Evolutionary conservation across 2,329 filamentous ascomycete genomes (phyloP).

Genomic region (Epichloe uncinata): DNA sequence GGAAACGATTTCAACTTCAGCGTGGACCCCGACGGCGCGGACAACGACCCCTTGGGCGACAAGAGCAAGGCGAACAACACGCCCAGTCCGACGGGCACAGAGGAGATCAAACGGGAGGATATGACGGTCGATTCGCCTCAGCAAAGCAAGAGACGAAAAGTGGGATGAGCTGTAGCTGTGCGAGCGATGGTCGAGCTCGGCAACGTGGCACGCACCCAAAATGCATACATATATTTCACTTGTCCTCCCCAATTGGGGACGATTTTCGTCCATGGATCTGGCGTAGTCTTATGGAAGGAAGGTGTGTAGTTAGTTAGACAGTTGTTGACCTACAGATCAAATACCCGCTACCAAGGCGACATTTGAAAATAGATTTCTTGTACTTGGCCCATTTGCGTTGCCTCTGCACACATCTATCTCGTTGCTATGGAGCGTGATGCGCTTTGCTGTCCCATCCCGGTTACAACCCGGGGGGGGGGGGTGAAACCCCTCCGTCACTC

Average conservation of each 20-base stretch:
- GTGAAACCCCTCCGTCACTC: no score
- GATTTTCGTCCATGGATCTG: background rate
- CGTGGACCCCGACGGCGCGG: conserved; percentile 24
- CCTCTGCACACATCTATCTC: background rate
- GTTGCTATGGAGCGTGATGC: background rate
- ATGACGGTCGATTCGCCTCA: conserved; percentile 15
- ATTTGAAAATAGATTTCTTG: background rate
- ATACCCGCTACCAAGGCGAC: background rate
- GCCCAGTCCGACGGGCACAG: conserved; percentile 34
- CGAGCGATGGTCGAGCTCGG: no score
- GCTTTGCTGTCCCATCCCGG: no score
- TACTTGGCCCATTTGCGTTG: background rate
- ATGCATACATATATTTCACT: no score
- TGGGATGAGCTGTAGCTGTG: conserved; percentile 12
- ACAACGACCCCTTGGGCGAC: background rate
- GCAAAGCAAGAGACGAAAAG: conserved; percentile 25
- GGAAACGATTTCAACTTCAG: conserved; percentile 39
- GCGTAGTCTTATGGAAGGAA: background rate
- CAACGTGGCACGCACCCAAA: no score
- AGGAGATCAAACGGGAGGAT: conserved; percentile 36
- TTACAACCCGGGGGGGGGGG: no score
- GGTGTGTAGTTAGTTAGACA: background rate
- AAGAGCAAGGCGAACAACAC: conserved; percentile 19
- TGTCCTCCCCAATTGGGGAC: no score
- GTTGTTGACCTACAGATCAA: background rate